These are phyloP conservation scores for Sugiyamaella novakii DNA, from an alignment of 1,139 yeast species.

Conservation along the genomic window DNA sequence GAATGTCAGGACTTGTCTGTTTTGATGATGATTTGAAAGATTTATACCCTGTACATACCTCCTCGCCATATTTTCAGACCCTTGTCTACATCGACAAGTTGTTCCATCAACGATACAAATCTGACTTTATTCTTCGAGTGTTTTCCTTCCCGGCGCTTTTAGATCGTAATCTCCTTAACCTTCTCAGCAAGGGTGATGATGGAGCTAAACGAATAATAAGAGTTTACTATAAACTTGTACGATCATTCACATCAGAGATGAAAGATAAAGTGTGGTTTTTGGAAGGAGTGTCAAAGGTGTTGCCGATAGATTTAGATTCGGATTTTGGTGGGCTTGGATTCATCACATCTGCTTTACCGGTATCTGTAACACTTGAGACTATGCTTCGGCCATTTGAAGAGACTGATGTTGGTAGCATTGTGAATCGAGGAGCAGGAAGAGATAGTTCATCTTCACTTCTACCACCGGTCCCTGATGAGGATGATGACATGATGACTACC, in stretches of 20 bases:
- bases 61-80: constrained; percentile 83
- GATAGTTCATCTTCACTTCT: constrained; percentile 2
- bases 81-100: constrained; percentile 83
- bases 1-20: constrained; percentile 60
- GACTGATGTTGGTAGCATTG: constrained; percentile 10
- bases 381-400: constrained; percentile 16
- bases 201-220: constrained; percentile 89
- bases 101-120: constrained; percentile 72
- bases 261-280: constrained; percentile 91
- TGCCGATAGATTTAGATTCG: constrained; percentile 48
- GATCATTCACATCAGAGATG: constrained; percentile 83
- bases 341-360: constrained; percentile 41
- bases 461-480: background rate
- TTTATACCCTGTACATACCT: constrained; percentile 78
- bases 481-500: constrained; percentile 9
- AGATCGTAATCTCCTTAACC: constrained; percentile 72
- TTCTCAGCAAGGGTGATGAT: constrained; percentile 80
- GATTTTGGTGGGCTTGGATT: constrained; percentile 45
- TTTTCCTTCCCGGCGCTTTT: constrained; percentile 92
- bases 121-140: constrained; percentile 82
- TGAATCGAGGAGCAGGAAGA: background rate
- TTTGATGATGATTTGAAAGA: constrained; percentile 85
- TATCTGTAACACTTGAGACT: constrained; percentile 20
- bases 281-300: constrained; percentile 85
- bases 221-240: constrained; percentile 76